Evolutionary conservation across 441 rosid genomes (phyloP), one percentile per base, ranked within the genome.

Genomic region (Mallotus japonicus): DNA sequence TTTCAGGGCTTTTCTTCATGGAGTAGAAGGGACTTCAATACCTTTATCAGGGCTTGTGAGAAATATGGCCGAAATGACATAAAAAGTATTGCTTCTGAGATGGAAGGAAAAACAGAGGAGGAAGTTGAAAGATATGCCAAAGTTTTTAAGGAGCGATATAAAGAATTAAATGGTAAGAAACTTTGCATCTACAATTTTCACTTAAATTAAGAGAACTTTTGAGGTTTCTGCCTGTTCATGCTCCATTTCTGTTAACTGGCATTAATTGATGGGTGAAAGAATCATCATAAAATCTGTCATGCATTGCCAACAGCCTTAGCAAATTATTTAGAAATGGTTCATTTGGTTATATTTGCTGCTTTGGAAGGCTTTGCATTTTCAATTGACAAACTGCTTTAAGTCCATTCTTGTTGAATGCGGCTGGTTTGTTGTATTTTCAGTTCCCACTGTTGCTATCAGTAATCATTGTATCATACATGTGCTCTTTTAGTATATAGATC

Each of bases 51-150:
- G 83, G 96, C 99, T 68, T 92, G 99, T 82, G 98, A 95, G 87
- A 95, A 90, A 75, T 95, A 95, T 84, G 98, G 99, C 17, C 87
- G 99, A 58, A 84, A 87, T 77, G 97, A 93, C 75, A 85, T 91
- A 63, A 83, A 79, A 70, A 83, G 92, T 78, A 93, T 95, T 85
- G 91, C 98, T 60, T 76, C 89, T 67, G 99, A 95, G 87, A 91
- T 95, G 91, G 99, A 95, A 83, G 98, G 98, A 64, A 95, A 93
- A 82, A 85, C 93, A 50, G 96, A 87, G 82, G 89, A 90, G 75
- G 99, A 95, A 83, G 97, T 93, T 78, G 97, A 93, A 84, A 86
- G 94, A 87, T 93, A 95, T 81, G 92, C 97, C 16, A 84, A 89
- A 75, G 92, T 77, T 72, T 93, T 96, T 78, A 90, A 92, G 81